Evolutionary conservation across 495 filamentous ascomycete species (phyloP).

Genomic region (Amorphotheca resinae): DNA sequence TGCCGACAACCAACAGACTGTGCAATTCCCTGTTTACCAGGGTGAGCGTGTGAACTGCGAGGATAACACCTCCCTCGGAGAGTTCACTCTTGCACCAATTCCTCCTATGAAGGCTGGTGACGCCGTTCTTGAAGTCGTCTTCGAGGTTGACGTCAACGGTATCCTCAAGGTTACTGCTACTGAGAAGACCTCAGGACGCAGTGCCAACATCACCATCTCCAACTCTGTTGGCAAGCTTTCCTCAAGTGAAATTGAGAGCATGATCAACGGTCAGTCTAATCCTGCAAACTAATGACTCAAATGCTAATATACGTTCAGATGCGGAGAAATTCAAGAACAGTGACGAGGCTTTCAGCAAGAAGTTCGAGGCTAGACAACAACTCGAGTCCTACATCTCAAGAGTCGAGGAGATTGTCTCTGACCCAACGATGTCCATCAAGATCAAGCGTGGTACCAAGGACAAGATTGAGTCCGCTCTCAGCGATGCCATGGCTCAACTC

Average conservation of each 20-base stretch:
- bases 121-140: slow-evolving; percentile 93
- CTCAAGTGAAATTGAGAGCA: slow-evolving; percentile 87
- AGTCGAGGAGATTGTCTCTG: slow-evolving; percentile 96
- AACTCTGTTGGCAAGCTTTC: slow-evolving; percentile 99
- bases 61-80: slow-evolving; percentile 97
- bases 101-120: slow-evolving; percentile 97
- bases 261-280: slow-evolving; percentile 65
- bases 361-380: slow-evolving; percentile 96
- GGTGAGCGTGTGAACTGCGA: slow-evolving; percentile 99
- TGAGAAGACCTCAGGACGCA: slow-evolving; percentile 96
- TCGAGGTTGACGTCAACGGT: slow-evolving; percentile 99
- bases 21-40: slow-evolving; percentile 96
- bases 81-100: slow-evolving; percentile 96
- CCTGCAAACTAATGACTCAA: background rate
- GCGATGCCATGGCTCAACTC: slow-evolving; percentile 75
- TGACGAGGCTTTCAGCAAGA: slow-evolving; percentile 98
- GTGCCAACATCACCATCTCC: slow-evolving; percentile 98
- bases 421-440: slow-evolving; percentile 91
- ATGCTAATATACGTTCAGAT: slow-evolving; percentile 28
- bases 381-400: slow-evolving; percentile 98
- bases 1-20: slow-evolving; percentile 75
- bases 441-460: slow-evolving; percentile 98
- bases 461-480: slow-evolving; percentile 92
- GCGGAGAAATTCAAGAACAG: slow-evolving; percentile 97
- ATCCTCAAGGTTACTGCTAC: slow-evolving; percentile 99